phyloP scores from a whole-genome alignment of 108 stramenopile species.

The Cyclotella distinguenda region DNA sequence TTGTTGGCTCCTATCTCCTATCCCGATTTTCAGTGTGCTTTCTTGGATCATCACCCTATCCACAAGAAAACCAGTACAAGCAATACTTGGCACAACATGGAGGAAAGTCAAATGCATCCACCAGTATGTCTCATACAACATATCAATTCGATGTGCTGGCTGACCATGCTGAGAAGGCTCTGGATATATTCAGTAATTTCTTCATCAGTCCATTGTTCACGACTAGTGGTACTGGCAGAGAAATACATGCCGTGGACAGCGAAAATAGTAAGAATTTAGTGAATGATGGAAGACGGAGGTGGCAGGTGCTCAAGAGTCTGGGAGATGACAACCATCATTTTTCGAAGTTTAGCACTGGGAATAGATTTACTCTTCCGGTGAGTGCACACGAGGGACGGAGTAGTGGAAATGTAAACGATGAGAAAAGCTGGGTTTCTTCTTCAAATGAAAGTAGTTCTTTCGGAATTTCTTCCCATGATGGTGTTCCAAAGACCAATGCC shows the following conservation, averaged over 20 bases:
- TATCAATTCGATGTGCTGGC: slow-evolving; percentile 87
- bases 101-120: slow-evolving; percentile 85
- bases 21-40: slow-evolving; percentile 56
- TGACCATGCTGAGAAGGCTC: slow-evolving; percentile 65
- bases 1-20: neutral
- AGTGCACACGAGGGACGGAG: neutral
- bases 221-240: slow-evolving; percentile 64
- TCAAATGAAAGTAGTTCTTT: neutral
- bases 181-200: slow-evolving; percentile 84
- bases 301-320: slow-evolving; percentile 81
- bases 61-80: slow-evolving; percentile 85
- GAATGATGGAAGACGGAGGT: slow-evolving; percentile 67
- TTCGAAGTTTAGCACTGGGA: slow-evolving; percentile 86
- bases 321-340: slow-evolving; percentile 67
- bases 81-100: slow-evolving; percentile 68
- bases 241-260: slow-evolving; percentile 85
- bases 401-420: no score
- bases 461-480: neutral
- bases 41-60: slow-evolving; percentile 76
- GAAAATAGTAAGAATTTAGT: slow-evolving; percentile 90
- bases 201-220: slow-evolving; percentile 82
- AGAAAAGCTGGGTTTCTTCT: no score
- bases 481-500: neutral
- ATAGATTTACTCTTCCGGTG: slow-evolving; percentile 64
- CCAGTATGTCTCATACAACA: slow-evolving; percentile 72